Conservation (phyloP, 768 basidiomycete species). For the Suillus placidus region DNA sequence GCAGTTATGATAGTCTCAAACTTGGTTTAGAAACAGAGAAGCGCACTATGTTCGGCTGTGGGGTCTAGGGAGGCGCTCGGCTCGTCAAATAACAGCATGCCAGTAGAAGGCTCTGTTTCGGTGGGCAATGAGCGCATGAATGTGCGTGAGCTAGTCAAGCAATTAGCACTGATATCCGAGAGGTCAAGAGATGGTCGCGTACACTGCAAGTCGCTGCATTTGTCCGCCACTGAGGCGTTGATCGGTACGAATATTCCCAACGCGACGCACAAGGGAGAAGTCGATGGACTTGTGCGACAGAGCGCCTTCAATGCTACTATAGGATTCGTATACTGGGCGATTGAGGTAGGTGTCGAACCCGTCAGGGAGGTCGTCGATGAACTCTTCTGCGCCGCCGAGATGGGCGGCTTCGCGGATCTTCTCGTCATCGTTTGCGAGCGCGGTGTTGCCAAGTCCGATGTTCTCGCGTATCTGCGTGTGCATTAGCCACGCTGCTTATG, state of each 20-base stretch:
- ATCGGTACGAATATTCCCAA: no score
- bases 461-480: constrained; percentile 68
- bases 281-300: no score
- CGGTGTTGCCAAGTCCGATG: constrained; percentile 72
- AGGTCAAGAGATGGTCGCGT: not conserved
- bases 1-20: not conserved
- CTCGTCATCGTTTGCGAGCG: constrained; percentile 52
- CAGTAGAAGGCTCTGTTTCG: constrained; percentile 45
- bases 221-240: constrained; percentile 64
- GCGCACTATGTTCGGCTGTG: constrained; percentile 66
- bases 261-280: no score
- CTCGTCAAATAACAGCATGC: constrained; percentile 72
- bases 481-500: not conserved
- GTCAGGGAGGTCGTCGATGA: constrained; percentile 65
- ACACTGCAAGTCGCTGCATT: constrained; percentile 76
- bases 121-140: constrained; percentile 67
- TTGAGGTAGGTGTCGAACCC: constrained; percentile 72
- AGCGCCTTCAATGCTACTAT: no score
- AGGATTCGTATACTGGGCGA: constrained; percentile 25
- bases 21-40: not conserved
- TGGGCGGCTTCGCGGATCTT: constrained; percentile 65
- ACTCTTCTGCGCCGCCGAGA: constrained; percentile 70
- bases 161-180: not conserved
- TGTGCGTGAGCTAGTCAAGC: constrained; percentile 52
- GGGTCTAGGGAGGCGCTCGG: constrained; percentile 77